Conservation (phyloP, 768 basidiomycete genomes). For the Rhodotorula paludigena region DNA sequence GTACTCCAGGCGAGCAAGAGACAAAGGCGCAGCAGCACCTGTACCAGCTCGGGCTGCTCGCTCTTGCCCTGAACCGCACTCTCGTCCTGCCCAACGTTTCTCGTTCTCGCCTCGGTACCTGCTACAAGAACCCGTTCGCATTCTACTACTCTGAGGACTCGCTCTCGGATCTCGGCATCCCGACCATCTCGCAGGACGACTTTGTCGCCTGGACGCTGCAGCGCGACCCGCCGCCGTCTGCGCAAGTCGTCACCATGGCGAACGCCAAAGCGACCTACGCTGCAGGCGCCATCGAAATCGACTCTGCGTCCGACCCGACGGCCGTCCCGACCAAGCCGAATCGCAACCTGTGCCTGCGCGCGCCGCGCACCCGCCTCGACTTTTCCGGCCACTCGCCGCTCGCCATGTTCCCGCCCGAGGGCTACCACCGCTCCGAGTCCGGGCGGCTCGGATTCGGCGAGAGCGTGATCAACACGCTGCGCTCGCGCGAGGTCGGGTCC, state of each 20-base stretch:
- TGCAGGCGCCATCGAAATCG: conserved; percentile 41
- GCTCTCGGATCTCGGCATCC: conserved; percentile 45
- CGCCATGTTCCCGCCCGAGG: conserved; percentile 41
- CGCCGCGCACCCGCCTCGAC: conserved; percentile 38
- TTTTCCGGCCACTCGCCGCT: conserved; percentile 39
- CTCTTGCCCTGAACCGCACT: conserved; percentile 55
- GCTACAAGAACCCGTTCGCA: conserved; percentile 54
- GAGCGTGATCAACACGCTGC: conserved; percentile 41
- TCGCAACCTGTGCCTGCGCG: conserved; percentile 43
- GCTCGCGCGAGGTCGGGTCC: conserved; percentile 28
- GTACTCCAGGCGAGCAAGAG: conserved; percentile 53
- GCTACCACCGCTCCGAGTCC: conserved; percentile 36
- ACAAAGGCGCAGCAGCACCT: conserved; percentile 59
- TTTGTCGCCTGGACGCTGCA: conserved; percentile 51
- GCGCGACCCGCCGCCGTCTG: conserved; percentile 45
- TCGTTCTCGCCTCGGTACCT: conserved; percentile 56
- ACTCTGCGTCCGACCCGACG: conserved; percentile 37
- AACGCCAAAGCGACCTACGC: conserved; percentile 28
- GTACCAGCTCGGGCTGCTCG: conserved; percentile 55
- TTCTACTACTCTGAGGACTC: conserved; percentile 51
- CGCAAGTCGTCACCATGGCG: conserved; percentile 50
- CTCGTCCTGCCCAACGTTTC: conserved; percentile 62
- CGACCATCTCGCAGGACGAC: conserved; percentile 47
- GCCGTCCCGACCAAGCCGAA: conserved; percentile 37
- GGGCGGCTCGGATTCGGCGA: conserved; percentile 39